Base-by-base conservation (phyloP, 1,284 basidiomycete genomes). In the Rhodotorula sp. region DNA sequence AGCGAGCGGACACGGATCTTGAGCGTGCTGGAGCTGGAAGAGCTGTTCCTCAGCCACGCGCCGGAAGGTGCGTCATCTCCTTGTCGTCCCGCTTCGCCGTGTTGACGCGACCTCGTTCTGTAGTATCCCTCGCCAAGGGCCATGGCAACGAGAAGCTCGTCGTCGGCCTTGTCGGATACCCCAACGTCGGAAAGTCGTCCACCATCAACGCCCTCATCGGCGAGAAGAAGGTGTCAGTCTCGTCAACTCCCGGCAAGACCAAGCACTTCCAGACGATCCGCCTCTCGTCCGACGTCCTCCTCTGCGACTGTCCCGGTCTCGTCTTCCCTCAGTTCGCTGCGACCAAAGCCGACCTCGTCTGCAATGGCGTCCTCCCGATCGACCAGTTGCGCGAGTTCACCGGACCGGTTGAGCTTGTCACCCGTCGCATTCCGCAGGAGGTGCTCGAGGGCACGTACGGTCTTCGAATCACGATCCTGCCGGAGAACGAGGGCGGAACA, bases 181-280 rank as follows among this genome's bases (percentile, higher is more conserved):
- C 85, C 52, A 86, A 86, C 78, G 85, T 86, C 72, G 85, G 85
- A 71, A 86, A 86, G 79, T 86, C 85, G 20, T 83, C 82, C 31
- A 84, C 85, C 22, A 84, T 86, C 81, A 86, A 86, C 77, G 84
- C 85, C 11, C 79, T 86, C 5, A 81, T 86, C 37, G 85, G 85
- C 24, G 80, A 83, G 56, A 97, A 98, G 83, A 96, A 94, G 84
- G 95, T 98, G 70, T 95, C 92, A 76, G 95, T 97, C 13, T 98
- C 94, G 2, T 88, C 94, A 0, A 99, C 95, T 0, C 96, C 96
- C 0, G 94, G 96, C 74, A 98, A 99, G 81, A 99, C 96, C 40
- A 99, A 99, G 80, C 96, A 99, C 81, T 98, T 99, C 83, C 96
- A 99, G 82, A 99, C 96, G 0, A 94, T 98, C 72, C 87, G 94